Base-by-base conservation (phyloP, 306 rosid species). In the Vigna reflexopilosa region DNA sequence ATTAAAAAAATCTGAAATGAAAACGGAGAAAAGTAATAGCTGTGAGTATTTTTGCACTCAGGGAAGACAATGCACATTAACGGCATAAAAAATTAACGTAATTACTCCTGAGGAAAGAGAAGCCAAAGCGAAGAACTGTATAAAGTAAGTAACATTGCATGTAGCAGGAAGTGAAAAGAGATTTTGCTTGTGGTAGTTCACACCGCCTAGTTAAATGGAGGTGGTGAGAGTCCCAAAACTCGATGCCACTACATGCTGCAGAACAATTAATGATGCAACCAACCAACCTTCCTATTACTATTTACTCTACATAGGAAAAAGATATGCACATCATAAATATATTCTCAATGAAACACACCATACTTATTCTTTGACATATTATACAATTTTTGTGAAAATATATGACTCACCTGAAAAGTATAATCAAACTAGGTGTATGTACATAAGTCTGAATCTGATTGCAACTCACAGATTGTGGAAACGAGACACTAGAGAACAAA, bases 261-360 rank as follows among this genome's bases (percentile, higher is more conserved):
- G 5, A 45, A n/a, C 16, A 63, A 76, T 76, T 19, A 76, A 76
- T 76, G 28, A 49, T 36, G 47, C 63, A 76, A 4, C 59, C 24
- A 75, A 63, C n/a, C 24, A 75, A 63, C n/a, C 71, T 19, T 17
- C 40, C 49, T 20, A 45, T 15, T 45, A 49, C 30, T 47, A 74
- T 44, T 75, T 63, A 75, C 70, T 76, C 3, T 22, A 7, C 16
- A 44, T 76, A 49, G n/a, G 52, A 63, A 49, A 63, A 63, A 38
- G 42, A 45, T 47, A 49, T 20, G 28, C n/a, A 48, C 36, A 19
- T 63, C 15, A 19, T 34, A 49, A 76, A 76, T 76, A 63, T 32
- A 19, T 19, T 22, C 38, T 42, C 57, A 5, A 16, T 51, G 7
- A n/a, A 51, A 6, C 4, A 49, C 7, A 8, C 9, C 45, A 7